Conservation (phyloP, 2,329 filamentous ascomycete genomes). For the Epichloe gansuensis region DNA sequence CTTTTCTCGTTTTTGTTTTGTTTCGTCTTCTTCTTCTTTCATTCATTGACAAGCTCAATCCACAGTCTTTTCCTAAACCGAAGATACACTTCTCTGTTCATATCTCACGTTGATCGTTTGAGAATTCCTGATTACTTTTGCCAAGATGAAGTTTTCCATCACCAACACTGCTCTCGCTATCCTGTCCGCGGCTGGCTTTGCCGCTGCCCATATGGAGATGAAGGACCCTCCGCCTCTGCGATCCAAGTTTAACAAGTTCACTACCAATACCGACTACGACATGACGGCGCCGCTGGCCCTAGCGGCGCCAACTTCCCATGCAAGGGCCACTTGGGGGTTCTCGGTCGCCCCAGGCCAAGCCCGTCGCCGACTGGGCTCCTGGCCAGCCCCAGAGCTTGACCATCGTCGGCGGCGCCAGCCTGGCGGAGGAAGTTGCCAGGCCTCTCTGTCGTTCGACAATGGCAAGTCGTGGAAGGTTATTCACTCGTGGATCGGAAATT, state of each 20-base stretch:
- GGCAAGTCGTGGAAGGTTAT: slow-evolving; percentile 59
- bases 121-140: not conserved
- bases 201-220: slow-evolving; percentile 46
- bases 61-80: not conserved
- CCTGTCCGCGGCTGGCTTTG: slow-evolving; percentile 30
- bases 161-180: slow-evolving; percentile 25
- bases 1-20: not conserved
- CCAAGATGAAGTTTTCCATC: slow-evolving; percentile 27
- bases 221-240: slow-evolving; percentile 37
- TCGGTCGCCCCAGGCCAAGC: slow-evolving; percentile 35
- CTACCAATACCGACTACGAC: slow-evolving; percentile 50
- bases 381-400: slow-evolving; percentile 52
- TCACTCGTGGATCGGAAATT: slow-evolving; percentile 43
- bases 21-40: not conserved
- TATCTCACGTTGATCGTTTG: not conserved
- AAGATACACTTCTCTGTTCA: not conserved
- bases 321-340: slow-evolving; percentile 48
- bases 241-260: slow-evolving; percentile 39
- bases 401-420: slow-evolving; percentile 48
- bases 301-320: slow-evolving; percentile 61
- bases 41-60: not conserved
- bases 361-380: slow-evolving; percentile 48
- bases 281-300: slow-evolving; percentile 55
- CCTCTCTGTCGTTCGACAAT: slow-evolving; percentile 61
- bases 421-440: slow-evolving; percentile 64